These are phyloP conservation scores for Dissoconium aciculare DNA, from an alignment of 2,329 filamentous ascomycete species.

Conservation along the genomic window DNA sequence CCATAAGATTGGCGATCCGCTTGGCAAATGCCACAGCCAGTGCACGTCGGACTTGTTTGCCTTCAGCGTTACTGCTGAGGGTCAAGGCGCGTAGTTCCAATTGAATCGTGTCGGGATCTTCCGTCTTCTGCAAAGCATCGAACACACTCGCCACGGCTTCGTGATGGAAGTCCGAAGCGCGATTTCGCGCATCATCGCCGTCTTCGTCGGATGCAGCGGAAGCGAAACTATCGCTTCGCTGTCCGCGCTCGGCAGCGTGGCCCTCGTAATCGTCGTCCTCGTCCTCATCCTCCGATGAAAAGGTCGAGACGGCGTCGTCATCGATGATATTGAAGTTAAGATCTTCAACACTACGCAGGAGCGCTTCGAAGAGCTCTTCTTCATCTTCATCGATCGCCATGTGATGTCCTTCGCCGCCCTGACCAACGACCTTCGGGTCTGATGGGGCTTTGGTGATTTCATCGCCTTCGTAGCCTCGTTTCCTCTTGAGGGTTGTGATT, in stretches of 20 bases:
- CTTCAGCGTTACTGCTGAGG: slow-evolving; percentile 78
- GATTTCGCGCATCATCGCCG: slow-evolving; percentile 24
- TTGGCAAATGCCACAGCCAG: slow-evolving; percentile 76
- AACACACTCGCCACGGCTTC: slow-evolving; percentile 79
- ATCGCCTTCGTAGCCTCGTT: slow-evolving; percentile 29
- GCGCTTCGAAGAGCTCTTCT: slow-evolving; percentile 35
- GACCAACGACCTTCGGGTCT: slow-evolving; percentile 42
- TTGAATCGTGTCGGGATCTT: slow-evolving; percentile 69
- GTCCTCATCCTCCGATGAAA: slow-evolving; percentile 38
- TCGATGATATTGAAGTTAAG: slow-evolving; percentile 35
- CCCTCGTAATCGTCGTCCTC: slow-evolving; percentile 28
- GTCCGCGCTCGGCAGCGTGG: slow-evolving; percentile 25
- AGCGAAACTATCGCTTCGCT: slow-evolving; percentile 23
- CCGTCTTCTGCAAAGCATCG: slow-evolving; percentile 62
- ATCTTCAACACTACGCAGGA: background rate
- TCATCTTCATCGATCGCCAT: slow-evolving; percentile 47
- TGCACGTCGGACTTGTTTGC: slow-evolving; percentile 72
- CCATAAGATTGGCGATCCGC: slow-evolving; percentile 55
- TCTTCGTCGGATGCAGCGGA: slow-evolving; percentile 49
- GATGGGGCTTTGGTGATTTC: slow-evolving; percentile 21
- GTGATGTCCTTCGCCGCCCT: slow-evolving; percentile 45
- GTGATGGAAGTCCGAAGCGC: slow-evolving; percentile 57
- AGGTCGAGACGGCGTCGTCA: slow-evolving; percentile 47
- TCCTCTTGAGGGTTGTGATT: slow-evolving; percentile 34
- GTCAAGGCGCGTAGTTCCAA: slow-evolving; percentile 89